A percentile compares a stretch with the other conserved stretches of the same genome.
Conservation (phyloP, 1,284 basidiomycete genomes). For the Dichomitus squalens region DNA sequence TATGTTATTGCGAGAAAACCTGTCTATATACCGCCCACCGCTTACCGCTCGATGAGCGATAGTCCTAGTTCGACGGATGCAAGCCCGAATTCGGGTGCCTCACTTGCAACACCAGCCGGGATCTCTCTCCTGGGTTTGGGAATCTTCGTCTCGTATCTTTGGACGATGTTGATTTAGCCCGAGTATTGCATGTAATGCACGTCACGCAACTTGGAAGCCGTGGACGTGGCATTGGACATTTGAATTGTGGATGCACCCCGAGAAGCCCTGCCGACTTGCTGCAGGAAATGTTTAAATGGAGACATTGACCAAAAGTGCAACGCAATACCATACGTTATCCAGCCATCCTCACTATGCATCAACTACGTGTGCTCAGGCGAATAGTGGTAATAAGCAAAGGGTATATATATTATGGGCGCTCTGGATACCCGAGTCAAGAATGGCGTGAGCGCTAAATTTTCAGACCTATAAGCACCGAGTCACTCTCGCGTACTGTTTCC, state of each 20-base stretch:
- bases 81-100: neutral
- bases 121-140: neutral
- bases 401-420: neutral
- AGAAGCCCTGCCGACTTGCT: no score
- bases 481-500: slow-evolving; percentile 12
- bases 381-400: no score
- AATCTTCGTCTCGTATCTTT: neutral
- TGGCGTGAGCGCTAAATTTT: slow-evolving; percentile 17
- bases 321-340: no score
- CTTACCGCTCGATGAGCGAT: no score
- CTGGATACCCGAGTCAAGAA: slow-evolving; percentile 8
- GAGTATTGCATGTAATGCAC: neutral
- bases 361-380: no score
- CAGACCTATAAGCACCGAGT: slow-evolving; percentile 15
- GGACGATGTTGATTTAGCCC: neutral
- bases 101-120: neutral
- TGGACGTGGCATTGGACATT: neutral
- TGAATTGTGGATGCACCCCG: neutral
- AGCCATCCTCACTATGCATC: neutral
- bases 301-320: no score
- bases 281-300: no score
- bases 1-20: neutral
- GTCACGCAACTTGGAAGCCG: neutral
- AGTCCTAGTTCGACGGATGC: neutral
- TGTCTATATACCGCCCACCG: neutral